Base-by-base conservation (phyloP, 2,329 filamentous ascomycete species). In the Trichoderma sp. region DNA sequence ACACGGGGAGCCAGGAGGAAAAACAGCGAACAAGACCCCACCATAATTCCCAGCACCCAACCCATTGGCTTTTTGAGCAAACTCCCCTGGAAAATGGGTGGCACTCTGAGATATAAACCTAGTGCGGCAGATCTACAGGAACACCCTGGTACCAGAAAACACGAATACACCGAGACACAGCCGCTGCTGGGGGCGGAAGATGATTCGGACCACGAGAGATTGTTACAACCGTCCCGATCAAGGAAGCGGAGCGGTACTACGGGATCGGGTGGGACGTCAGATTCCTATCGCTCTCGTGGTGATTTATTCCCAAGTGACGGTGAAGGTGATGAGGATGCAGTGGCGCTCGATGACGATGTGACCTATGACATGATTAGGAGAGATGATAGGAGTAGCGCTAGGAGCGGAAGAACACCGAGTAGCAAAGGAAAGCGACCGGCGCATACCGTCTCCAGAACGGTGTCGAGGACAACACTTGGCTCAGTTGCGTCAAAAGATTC, bases 331-430 rank as follows among this genome's bases (percentile, higher is more conserved):
- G 95, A 97, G 79, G 95, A 98, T 81, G 95, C 95, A 1, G 89
- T 97, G n/a, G 93, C 94, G 13, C 83, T 98, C 20, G 93, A 95
- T 76, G 95, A 98, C 78, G 95, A 98, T 78, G 97, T 98, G 76
- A 93, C 94, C 3, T 91, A 97, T 79, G 90, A 91, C 3, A 85
- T 98, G 73, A 91, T 94, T 73, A 88, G 92, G 67, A 89, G 92
- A 74, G 94, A 96, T 71, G 92, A 94, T 77, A 87, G 88, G 59
- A 91, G 91, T 75, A 94, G 92, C 76, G 79, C 78, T 34, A 78
- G 73, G 64, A 79, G 78, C n/a, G 88, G 87, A 59, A 92, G 87
- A 74, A 90, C 87, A 26, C 82, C 82, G 73, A 88, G 86, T 73
- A 90, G 86, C 75, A 90, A 90, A 74, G 88, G 88, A 1, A 90